Evolutionary conservation across 192 early-diverging fungal genomes (phyloP), one percentile per base, ranked within the genome.

Genomic region (Lobosporangium transversale): DNA sequence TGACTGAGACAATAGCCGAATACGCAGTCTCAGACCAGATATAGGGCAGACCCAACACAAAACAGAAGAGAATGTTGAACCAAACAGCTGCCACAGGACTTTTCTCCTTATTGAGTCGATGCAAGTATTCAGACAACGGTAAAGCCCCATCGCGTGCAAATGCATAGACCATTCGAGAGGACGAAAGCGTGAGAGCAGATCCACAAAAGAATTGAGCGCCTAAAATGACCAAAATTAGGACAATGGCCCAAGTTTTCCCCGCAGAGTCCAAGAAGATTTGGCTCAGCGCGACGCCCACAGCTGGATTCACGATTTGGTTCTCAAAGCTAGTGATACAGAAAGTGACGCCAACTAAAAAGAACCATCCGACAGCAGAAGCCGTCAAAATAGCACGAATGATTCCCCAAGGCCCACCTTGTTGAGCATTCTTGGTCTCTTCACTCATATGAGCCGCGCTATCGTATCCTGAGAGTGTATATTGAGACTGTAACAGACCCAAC

Each of bases 391-490:
- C 75, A 2, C 70, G 45, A 21, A 87, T 65, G 32, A 87, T 81
- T 11, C 84, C 85, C 53, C 66, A 70, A 11, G 85, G 81, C 18
- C 84, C 82, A 3, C 83, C 83, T 4, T 48, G 54, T 54, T 87
- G 81, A 24, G 85, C 83, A 36, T 81, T 75, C 31, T 85, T 71
- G 29, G 85, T 87, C 45, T 87, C 85, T 42, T 87, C 86, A 5
- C 83, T 81, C 85, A 86, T 76, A 23, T 76, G 73, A 0, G 73
- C 73, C 14, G 73, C 73, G 29, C 57, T 60, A 42, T 84, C 85
- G 51, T 87, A 87, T 21, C 85, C 85, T 9, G 85, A 87, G 21
- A 87, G 58, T 0, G 85, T 87, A 67, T 85, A 87, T 62, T 87
- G 85, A 17, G 84, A 83, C 53, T 80, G 74, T 3, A 87, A 66